These are phyloP conservation scores for Trypanosoma vivax DNA, from an alignment of 208 protist genomes.

Conservation along the genomic window DNA sequence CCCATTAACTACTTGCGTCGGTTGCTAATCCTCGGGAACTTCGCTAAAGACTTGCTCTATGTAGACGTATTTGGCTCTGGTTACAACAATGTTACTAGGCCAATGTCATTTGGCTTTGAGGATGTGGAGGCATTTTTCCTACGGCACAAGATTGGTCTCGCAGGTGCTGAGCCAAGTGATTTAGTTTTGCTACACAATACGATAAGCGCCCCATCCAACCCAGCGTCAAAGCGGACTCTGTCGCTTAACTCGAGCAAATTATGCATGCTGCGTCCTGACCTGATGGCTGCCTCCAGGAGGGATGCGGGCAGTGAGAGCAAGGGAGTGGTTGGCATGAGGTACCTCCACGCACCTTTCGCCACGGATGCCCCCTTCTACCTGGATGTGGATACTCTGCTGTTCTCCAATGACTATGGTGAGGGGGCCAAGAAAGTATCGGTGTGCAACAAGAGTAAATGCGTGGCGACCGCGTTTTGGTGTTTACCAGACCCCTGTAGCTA, in stretches of 20 bases:
- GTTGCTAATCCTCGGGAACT: constrained; percentile 59
- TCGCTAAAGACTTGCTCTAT: constrained; percentile 37
- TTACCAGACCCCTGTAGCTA: constrained; percentile 50
- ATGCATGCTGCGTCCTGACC: constrained; percentile 19
- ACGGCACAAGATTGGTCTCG: constrained; percentile 49
- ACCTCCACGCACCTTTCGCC: constrained; percentile 7
- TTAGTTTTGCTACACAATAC: constrained; percentile 36
- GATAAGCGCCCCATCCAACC: too few species aligned
- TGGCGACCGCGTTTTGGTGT: constrained; percentile 56
- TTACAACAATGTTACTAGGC: constrained; percentile 55
- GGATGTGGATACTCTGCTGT: constrained; percentile 27
- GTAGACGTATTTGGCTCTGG: constrained; percentile 84
- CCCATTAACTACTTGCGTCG: constrained; percentile 84
- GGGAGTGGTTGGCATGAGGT: constrained; percentile 10
- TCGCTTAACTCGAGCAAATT: constrained; percentile 15
- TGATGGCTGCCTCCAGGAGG: background rate
- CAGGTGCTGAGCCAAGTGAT: constrained; percentile 48
- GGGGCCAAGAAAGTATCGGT: constrained; percentile 45
- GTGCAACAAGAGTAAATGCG: constrained; percentile 47
- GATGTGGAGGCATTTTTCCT: constrained; percentile 63
- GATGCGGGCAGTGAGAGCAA: constrained; percentile 6
- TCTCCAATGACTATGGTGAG: constrained; percentile 13
- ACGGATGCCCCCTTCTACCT: constrained; percentile 30
- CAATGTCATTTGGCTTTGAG: constrained; percentile 38
- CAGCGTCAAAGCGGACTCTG: too few species aligned